phyloP scores from a whole-genome alignment of 1,284 basidiomycete species.

The Rhodotorula sp. region DNA sequence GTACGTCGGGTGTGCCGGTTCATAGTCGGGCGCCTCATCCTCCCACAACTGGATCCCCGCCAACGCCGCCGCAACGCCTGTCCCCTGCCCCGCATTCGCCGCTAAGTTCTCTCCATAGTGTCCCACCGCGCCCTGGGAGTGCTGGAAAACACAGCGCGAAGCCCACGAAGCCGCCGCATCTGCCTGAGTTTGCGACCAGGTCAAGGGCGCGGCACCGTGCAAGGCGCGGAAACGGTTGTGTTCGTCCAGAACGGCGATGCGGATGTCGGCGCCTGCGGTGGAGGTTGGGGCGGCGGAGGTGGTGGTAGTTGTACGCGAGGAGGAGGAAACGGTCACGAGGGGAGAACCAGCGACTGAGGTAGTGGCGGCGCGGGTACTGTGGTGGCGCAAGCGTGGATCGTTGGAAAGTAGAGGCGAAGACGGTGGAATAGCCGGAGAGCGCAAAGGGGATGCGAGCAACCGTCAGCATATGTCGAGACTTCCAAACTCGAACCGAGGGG shows the following conservation, averaged over 20 bases:
- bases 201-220: slow-evolving; percentile 23
- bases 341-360: background rate
- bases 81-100: slow-evolving; percentile 9
- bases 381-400: too few relatives aligned
- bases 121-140: slow-evolving; percentile 29
- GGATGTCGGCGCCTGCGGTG: slow-evolving; percentile 1
- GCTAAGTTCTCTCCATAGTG: slow-evolving; percentile 38
- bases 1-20: slow-evolving; percentile 22
- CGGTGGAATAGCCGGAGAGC: too few relatives aligned
- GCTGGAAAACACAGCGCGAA: slow-evolving; percentile 26
- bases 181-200: slow-evolving; percentile 20
- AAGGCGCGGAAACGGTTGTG: slow-evolving; percentile 35
- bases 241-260: slow-evolving; percentile 14
- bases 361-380: too few relatives aligned
- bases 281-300: background rate
- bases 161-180: slow-evolving; percentile 29
- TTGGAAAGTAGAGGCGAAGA: too few relatives aligned
- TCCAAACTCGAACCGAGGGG: background rate
- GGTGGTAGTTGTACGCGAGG: background rate
- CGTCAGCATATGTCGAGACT: background rate
- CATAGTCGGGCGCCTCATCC: slow-evolving; percentile 28
- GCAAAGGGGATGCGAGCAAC: too few relatives aligned
- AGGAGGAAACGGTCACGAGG: background rate
- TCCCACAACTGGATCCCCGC: slow-evolving; percentile 22
- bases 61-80: background rate